phyloP scores from a whole-genome alignment of 345 rosid species.

The Microcos paniculata region DNA sequence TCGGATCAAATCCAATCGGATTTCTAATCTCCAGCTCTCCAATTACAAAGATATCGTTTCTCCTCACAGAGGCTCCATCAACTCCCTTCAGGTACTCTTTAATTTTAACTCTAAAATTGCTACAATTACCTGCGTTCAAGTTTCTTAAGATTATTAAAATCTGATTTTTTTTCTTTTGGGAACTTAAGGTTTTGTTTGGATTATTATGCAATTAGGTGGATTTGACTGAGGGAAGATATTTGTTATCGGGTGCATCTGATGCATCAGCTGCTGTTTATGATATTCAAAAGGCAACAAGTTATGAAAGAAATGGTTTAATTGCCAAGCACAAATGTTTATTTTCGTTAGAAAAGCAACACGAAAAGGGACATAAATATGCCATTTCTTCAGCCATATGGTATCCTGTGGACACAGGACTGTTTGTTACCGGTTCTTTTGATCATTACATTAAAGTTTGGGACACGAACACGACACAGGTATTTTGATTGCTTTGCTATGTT shows the following conservation, averaged over 20 bases:
- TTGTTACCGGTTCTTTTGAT: slow-evolving; percentile 83
- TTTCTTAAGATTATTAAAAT: not conserved
- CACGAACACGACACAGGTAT: slow-evolving; percentile 81
- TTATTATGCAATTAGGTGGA: slow-evolving; percentile 69
- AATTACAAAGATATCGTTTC: slow-evolving; percentile 79
- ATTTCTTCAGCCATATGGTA: slow-evolving; percentile 90
- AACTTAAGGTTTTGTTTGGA: slow-evolving; percentile 12
- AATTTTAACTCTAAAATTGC: not conserved
- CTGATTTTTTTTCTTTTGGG: not conserved
- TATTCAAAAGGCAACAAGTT: slow-evolving; percentile 58
- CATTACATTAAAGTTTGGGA: slow-evolving; percentile 89
- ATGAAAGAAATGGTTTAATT: slow-evolving; percentile 66
- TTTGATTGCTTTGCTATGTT: not conserved
- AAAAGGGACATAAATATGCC: slow-evolving; percentile 70
- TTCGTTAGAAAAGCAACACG: slow-evolving; percentile 73
- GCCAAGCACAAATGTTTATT: slow-evolving; percentile 74
- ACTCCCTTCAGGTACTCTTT: slow-evolving; percentile 74
- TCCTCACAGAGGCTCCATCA: slow-evolving; percentile 81
- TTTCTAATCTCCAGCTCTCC: slow-evolving; percentile 65
- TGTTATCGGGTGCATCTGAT: slow-evolving; percentile 85
- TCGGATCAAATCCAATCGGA: slow-evolving; percentile 58
- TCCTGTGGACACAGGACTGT: slow-evolving; percentile 92
- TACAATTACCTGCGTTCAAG: not conserved
- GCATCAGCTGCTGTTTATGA: slow-evolving; percentile 82
- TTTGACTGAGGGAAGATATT: slow-evolving; percentile 82